phyloP scores from a whole-genome alignment of 2,329 filamentous ascomycete genomes.

The Dothistroma pini region DNA sequence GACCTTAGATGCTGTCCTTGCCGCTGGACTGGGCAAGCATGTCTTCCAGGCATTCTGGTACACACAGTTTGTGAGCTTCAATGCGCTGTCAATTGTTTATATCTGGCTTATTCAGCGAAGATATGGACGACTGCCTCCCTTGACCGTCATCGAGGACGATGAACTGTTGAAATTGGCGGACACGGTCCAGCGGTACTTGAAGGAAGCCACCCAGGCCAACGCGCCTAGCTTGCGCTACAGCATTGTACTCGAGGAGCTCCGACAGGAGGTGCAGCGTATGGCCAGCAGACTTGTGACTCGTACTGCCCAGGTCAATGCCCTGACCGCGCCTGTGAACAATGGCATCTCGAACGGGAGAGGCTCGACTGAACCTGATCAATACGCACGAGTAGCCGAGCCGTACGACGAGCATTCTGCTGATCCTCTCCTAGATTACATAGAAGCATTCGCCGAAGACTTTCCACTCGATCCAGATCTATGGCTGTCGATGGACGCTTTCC shows the following conservation, averaged over 20 bases:
- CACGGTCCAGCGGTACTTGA: conserved; percentile 47
- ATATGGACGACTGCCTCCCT: conserved; percentile 19
- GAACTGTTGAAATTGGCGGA: conserved; percentile 44
- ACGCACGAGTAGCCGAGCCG: background rate
- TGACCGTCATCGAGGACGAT: conserved; percentile 18
- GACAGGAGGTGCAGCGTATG: conserved; percentile 40
- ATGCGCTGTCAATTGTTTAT: conserved; percentile 51
- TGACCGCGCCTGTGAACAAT: background rate
- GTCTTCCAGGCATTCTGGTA: conserved; percentile 52
- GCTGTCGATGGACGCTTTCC: conserved; percentile 30
- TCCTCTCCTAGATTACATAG: conserved; percentile 6
- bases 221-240: conserved; percentile 50
- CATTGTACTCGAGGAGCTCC: conserved; percentile 52
- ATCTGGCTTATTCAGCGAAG: conserved; percentile 51
- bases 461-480: conserved; percentile 31
- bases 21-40: conserved; percentile 32
- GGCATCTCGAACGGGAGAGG: background rate
- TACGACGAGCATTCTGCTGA: conserved; percentile 5
- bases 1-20: conserved; percentile 44
- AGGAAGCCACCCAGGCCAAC: conserved; percentile 37
- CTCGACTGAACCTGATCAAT: background rate
- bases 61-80: conserved; percentile 34
- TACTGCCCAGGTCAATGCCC: conserved; percentile 5
- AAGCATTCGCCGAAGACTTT: conserved; percentile 22
- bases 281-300: background rate